These are phyloP conservation scores for Mucor irregularis DNA, from an alignment of 371 early-diverging fungal genomes.

Conservation along the genomic window DNA sequence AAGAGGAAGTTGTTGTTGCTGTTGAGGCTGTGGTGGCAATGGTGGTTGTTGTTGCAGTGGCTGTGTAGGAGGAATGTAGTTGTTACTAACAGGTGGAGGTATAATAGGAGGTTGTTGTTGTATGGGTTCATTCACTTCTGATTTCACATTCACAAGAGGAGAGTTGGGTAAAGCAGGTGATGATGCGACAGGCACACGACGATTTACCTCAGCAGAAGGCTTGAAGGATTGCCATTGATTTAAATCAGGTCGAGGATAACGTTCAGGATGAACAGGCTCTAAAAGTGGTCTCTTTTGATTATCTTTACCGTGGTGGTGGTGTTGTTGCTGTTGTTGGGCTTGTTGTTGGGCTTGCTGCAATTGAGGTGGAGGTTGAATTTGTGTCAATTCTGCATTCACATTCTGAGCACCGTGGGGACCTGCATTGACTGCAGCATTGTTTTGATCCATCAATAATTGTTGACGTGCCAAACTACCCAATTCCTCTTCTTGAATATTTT, in stretches of 20 bases:
- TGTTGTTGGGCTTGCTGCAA: background rate
- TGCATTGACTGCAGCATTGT: background rate
- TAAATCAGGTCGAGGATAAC: slow-evolving; percentile 79
- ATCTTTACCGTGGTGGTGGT: slow-evolving; percentile 19
- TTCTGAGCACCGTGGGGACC: no score
- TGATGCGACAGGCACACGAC: no score
- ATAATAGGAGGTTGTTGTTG: background rate
- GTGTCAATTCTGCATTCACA: background rate
- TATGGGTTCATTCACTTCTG: no score
- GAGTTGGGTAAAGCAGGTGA: no score
- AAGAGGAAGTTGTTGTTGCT: slow-evolving; percentile 28
- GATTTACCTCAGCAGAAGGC: slow-evolving; percentile 36
- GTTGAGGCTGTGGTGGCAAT: slow-evolving; percentile 6
- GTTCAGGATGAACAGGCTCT: slow-evolving; percentile 72
- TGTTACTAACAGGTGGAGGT: background rate
- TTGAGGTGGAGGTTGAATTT: background rate
- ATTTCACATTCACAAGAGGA: no score
- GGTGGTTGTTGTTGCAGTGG: slow-evolving; percentile 5
- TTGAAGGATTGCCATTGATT: slow-evolving; percentile 73
- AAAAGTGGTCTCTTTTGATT: slow-evolving; percentile 52
- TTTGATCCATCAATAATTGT: slow-evolving; percentile 2
- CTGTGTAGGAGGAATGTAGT: slow-evolving; percentile 5
- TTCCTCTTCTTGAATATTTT: slow-evolving; percentile 55
- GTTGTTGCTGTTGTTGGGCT: slow-evolving; percentile 2
- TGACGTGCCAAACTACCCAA: slow-evolving; percentile 33